Evolutionary conservation across 805 yeast species (phyloP).

Genomic region (Saccharomycopsis vini): DNA sequence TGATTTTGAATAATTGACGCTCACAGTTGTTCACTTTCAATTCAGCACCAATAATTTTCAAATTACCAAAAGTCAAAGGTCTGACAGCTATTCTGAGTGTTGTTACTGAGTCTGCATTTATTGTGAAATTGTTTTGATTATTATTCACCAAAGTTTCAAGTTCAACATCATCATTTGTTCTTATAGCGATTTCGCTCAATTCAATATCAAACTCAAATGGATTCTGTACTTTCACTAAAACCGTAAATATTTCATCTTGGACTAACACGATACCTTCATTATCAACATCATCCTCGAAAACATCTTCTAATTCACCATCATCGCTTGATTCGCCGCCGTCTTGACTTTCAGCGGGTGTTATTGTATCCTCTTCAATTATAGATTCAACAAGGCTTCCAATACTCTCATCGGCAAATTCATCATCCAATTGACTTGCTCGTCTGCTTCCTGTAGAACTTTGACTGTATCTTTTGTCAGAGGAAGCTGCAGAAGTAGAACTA

Average conservation of each 20-base stretch:
- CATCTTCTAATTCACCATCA: conserved; percentile 20
- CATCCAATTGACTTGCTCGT: conserved; percentile 7
- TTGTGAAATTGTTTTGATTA: conserved; percentile 21
- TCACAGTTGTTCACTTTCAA: conserved; percentile 45
- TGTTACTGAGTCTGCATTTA: conserved; percentile 32
- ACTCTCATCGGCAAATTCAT: conserved; percentile 1
- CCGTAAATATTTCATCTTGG: conserved; percentile 55
- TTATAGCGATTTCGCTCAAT: conserved; percentile 39
- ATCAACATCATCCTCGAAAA: conserved; percentile 17
- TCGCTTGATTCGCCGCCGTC: conserved; percentile 14
- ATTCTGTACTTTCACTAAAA: conserved; percentile 56
- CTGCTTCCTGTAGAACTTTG: background rate
- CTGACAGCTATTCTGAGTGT: conserved; percentile 36
- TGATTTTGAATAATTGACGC: conserved; percentile 36
- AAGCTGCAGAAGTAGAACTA: background rate
- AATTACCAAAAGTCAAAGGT: conserved; percentile 40
- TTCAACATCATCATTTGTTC: conserved; percentile 22
- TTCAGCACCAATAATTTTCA: conserved; percentile 42
- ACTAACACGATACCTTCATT: conserved; percentile 31
- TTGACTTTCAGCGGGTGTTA: conserved; percentile 9
- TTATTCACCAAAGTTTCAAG: conserved; percentile 24
- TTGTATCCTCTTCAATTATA: conserved; percentile 14
- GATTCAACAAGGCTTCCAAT: conserved; percentile 18
- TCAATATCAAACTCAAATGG: conserved; percentile 72
- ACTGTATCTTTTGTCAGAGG: background rate